Evolutionary conservation across 2,329 filamentous ascomycete genomes (phyloP).

Genomic region (Hyphodiscus sp.): DNA sequence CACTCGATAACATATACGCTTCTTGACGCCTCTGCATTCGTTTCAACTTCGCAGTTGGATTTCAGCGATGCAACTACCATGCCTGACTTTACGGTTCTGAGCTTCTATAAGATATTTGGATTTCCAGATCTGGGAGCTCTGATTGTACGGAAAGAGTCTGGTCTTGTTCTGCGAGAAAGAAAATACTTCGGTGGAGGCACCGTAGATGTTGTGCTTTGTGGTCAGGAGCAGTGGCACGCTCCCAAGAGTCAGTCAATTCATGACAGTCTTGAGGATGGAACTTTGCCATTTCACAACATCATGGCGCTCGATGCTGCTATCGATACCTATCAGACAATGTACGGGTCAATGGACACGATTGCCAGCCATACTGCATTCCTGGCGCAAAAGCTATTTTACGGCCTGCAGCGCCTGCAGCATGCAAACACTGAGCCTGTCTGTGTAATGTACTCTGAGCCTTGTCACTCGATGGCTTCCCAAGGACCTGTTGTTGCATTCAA

Average conservation of each 20-base stretch:
- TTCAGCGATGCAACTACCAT: constrained; percentile 53
- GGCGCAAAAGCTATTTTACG: constrained; percentile 49
- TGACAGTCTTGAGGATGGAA: constrained; percentile 83
- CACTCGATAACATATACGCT: constrained; percentile 51
- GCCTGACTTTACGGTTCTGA: constrained; percentile 81
- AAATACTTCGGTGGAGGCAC: constrained; percentile 93
- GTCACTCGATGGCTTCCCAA: constrained; percentile 24
- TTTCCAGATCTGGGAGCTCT: constrained; percentile 87
- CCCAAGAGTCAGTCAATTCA: constrained; percentile 67
- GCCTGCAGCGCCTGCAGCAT: constrained; percentile 58
- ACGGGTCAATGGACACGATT: constrained; percentile 62
- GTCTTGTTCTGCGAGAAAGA: constrained; percentile 55
- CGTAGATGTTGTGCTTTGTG: constrained; percentile 77
- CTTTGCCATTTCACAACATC: constrained; percentile 84
- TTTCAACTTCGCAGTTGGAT: constrained; percentile 70
- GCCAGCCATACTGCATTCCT: constrained; percentile 66
- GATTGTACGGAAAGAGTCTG: constrained; percentile 68
- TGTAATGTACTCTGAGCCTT: constrained; percentile 26
- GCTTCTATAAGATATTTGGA: constrained; percentile 97
- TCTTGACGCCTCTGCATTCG: constrained; percentile 77
- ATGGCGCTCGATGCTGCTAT: constrained; percentile 74
- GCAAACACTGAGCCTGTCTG: constrained; percentile 44
- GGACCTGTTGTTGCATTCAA: constrained; percentile 86
- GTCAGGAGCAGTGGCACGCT: constrained; percentile 78
- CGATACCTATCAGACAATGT: constrained; percentile 60